These are phyloP conservation scores for Kwoniella dejecticola DNA, from an alignment of 768 basidiomycete genomes.

Conservation along the genomic window DNA sequence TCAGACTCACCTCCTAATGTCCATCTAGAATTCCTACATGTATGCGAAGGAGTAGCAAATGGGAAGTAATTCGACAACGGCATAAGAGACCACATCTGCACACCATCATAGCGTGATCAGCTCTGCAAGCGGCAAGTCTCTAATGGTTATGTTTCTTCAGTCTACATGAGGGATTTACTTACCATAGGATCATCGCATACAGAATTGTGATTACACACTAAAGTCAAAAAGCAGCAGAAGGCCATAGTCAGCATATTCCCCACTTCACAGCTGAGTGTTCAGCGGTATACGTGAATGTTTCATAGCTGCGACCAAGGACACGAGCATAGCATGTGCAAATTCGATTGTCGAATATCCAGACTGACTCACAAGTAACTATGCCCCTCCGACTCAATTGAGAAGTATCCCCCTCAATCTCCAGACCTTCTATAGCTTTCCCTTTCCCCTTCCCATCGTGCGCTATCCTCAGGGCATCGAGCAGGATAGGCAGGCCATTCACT, in stretches of 20 bases:
- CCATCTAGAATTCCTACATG: conserved; percentile 66
- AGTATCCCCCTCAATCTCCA: conserved; percentile 74
- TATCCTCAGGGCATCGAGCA: conserved; percentile 66
- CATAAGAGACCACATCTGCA: conserved; percentile 78
- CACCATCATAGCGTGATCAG: conserved; percentile 63
- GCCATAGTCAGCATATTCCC: conserved; percentile 13
- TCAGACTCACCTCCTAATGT: conserved; percentile 66
- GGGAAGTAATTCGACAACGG: conserved; percentile 40
- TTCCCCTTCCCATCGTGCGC: conserved; percentile 24
- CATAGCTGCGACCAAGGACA: too few species aligned
- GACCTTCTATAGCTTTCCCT: conserved; percentile 17
- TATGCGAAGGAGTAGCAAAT: conserved; percentile 37
- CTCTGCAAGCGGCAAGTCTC: too few species aligned
- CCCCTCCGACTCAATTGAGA: conserved; percentile 50
- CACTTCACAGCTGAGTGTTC: too few species aligned
- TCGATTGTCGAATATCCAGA: too few species aligned
- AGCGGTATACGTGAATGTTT: too few species aligned
- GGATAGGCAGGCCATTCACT: conserved; percentile 69
- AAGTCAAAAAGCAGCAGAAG: neutral
- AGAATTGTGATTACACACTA: conserved; percentile 92
- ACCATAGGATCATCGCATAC: conserved; percentile 61
- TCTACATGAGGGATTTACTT: too few species aligned
- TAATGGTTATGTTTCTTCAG: conserved; percentile 62
- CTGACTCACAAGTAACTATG: conserved; percentile 42
- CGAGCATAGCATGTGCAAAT: neutral